Conservation (phyloP, 1,139 yeast species). For the Lodderomyces beijingensis region DNA sequence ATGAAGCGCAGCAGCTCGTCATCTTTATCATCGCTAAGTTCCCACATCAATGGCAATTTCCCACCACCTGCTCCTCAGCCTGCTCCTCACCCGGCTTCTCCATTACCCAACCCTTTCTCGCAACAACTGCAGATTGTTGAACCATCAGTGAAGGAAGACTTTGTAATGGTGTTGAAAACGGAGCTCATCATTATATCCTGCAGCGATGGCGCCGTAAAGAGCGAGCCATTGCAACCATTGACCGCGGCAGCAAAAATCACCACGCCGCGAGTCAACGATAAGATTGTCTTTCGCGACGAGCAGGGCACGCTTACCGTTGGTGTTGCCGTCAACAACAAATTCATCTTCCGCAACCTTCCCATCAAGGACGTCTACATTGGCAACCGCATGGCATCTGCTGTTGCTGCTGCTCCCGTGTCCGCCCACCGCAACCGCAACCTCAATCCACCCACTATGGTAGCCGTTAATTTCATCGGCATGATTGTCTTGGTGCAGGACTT, state of each 20-base stretch:
- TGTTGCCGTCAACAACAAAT: conserved; percentile 58
- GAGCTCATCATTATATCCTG: conserved; percentile 51
- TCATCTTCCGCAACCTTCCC: conserved; percentile 54
- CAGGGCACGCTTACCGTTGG: conserved; percentile 52
- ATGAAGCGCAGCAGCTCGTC: conserved; percentile 23
- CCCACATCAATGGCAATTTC: conserved; percentile 25
- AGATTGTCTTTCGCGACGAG: conserved; percentile 55
- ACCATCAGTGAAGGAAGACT: conserved; percentile 18
- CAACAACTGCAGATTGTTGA: conserved; percentile 10
- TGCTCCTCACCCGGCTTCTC: too few species aligned
- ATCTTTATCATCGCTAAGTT: conserved; percentile 17
- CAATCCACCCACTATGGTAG: conserved; percentile 4
- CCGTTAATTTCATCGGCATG: conserved; percentile 68
- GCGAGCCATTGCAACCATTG: conserved; percentile 8
- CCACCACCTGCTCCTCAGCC: conserved; percentile 24
- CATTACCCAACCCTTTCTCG: conserved; percentile 11
- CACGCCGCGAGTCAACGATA: conserved; percentile 73
- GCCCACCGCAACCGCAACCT: conserved; percentile 1
- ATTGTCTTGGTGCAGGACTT: conserved; percentile 52
- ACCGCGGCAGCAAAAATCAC: conserved; percentile 47
- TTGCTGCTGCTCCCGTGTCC: background rate
- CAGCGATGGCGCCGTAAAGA: conserved; percentile 38
- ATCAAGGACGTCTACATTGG: conserved; percentile 34
- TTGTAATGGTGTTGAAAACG: conserved; percentile 30
- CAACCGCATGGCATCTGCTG: background rate